Conservation (phyloP, 176 grass and related monocot species). For the Coix lacrymajobi region DNA sequence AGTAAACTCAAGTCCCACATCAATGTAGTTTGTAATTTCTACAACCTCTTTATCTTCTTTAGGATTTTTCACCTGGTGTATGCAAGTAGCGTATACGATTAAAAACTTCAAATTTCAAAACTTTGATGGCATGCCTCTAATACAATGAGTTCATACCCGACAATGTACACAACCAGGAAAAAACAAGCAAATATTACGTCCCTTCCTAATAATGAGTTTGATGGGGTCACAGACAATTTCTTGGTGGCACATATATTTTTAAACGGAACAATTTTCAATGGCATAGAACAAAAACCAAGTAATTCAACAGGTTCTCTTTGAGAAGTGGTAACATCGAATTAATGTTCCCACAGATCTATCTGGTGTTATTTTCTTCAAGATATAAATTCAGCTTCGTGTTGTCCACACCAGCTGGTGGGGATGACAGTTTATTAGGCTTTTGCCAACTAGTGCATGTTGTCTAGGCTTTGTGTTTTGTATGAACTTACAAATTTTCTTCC, state of each 20-base stretch:
- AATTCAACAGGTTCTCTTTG: conserved; percentile 3
- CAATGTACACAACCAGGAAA: background rate
- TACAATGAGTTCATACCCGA: background rate
- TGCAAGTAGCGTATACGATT: background rate
- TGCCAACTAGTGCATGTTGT: background rate
- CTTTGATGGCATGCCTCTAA: background rate
- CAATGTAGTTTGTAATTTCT: conserved; percentile 96
- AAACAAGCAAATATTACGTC: background rate
- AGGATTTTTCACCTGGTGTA: conserved; percentile 77
- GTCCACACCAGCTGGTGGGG: background rate
- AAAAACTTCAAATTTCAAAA: conserved; percentile 9
- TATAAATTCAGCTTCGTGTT: background rate
- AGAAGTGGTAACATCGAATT: background rate
- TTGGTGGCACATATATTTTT: background rate
- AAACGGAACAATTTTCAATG: background rate
- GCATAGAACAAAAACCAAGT: background rate
- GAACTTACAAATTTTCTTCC: background rate
- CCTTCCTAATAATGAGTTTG: background rate
- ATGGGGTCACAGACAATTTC: background rate
- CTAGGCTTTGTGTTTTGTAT: background rate
- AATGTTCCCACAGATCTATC: background rate
- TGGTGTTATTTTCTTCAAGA: background rate
- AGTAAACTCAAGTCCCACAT: conserved; percentile 82
- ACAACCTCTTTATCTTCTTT: conserved; percentile 73
- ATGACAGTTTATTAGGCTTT: background rate